Evolutionary conservation across 2,329 filamentous ascomycete species (phyloP), one percentile per base, ranked within the genome.

Genomic region (Rhexocercosporidium sp.): DNA sequence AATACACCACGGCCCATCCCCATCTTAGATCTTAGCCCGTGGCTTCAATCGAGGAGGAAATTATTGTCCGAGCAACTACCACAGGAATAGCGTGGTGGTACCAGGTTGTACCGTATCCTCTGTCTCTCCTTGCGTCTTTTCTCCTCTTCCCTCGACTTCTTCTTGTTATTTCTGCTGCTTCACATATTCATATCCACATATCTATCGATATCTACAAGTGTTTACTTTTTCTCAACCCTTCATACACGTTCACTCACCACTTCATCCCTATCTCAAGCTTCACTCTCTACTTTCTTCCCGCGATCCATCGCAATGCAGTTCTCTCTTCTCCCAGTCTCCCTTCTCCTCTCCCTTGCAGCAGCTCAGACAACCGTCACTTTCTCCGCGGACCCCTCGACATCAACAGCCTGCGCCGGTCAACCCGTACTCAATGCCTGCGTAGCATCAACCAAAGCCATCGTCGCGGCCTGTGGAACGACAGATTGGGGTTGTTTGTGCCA

Each of bases 401-500:
- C 64, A 1, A 66, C 70, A 14, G 60, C 67, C 4, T 81, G 80
- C 41, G 76, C 75, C 7, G 80, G 77, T 1, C 74, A 79, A 64
- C 72, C 74, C 47, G 79, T 81, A 37, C 75, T 81, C 47, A 78
- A 81, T 2, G 64, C 77, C 9, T 81, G 80, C 62, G 70, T 81
- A 20, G 65, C 70, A 3, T 79, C 76, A 8, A 80, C 78, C 0
- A 69, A 75, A 68, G 75, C 76, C 37, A 80, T 81, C 54, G 64
- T 78, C 6, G 66, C 57, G n/a, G 71, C 74, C 6, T 82, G 80
- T 66, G 59, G 54, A 2, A 56, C 73, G 20, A 75, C 70, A 7
- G 80, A 81, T 68, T 81, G 77, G 31, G 63, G 63, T 59, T 90
- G 88, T 78, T 80, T 88, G 34, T 90, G 88, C 78, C 79, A 82